Conservation (phyloP, 257 asterid species). For the Lantana camara region DNA sequence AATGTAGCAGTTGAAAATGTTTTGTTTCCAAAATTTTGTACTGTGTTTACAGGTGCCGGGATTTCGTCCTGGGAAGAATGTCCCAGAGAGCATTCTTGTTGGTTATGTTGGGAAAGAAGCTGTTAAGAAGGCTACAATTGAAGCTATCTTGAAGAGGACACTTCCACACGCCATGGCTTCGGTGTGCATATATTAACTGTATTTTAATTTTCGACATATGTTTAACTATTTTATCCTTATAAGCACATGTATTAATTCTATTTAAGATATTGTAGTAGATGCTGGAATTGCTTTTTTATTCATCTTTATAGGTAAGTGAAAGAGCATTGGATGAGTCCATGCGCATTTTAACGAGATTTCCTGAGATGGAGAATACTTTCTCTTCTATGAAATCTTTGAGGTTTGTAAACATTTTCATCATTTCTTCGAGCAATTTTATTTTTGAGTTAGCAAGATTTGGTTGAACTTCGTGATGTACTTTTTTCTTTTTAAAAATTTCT, state of each 20-base stretch:
- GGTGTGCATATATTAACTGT: conserved; percentile 38
- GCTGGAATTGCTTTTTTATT: conserved; percentile 14
- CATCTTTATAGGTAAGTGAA: conserved; percentile 62
- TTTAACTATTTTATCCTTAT: not conserved
- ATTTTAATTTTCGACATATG: conserved; percentile 2
- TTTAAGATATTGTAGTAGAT: not conserved
- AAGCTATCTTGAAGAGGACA: conserved; percentile 90
- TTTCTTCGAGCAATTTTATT: not conserved
- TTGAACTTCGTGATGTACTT: no score
- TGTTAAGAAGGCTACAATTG: conserved; percentile 75
- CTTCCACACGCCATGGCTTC: conserved; percentile 97
- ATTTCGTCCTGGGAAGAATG: conserved; percentile 91
- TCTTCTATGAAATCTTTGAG: conserved; percentile 69
- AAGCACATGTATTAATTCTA: not conserved
- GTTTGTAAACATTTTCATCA: conserved; percentile 41
- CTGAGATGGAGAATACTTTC: conserved; percentile 77
- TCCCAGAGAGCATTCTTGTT: conserved; percentile 81
- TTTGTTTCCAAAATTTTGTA: conserved; percentile 20
- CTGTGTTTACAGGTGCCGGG: conserved; percentile 79
- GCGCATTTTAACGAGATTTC: conserved; percentile 73
- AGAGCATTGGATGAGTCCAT: conserved; percentile 90
- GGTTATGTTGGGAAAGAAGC: conserved; percentile 63
- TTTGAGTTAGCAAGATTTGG: no score
- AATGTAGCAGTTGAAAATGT: not conserved
- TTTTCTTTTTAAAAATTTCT: no score